Conservation (phyloP, 306 rosid genomes). For the Luffa acutangula region DNA sequence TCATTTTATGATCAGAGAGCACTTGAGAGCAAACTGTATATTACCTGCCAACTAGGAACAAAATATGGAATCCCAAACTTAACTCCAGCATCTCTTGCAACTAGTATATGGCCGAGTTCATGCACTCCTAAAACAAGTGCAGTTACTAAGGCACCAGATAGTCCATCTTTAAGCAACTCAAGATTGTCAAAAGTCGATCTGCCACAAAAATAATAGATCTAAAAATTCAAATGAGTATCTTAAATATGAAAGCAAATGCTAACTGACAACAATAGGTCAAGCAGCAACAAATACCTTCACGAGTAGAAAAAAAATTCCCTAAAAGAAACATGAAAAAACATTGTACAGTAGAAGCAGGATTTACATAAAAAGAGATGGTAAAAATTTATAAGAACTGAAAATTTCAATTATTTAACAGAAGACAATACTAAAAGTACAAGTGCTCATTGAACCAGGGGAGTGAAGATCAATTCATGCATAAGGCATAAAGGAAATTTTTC, state of each 20-base stretch:
- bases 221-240: constrained; percentile 19
- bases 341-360: neutral
- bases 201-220: constrained; percentile 30
- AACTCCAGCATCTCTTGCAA: constrained; percentile 47
- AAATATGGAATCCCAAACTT: constrained; percentile 89
- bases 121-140: constrained; percentile 71
- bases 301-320: neutral
- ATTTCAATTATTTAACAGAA: neutral
- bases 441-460: constrained; percentile 1
- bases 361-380: neutral
- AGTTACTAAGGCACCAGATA: constrained; percentile 81
- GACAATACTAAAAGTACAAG: neutral
- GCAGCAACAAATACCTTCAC: neutral
- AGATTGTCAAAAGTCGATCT: constrained; percentile 85
- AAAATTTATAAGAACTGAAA: neutral
- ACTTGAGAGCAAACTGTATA: constrained; percentile 7
- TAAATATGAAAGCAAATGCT: neutral
- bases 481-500: constrained; percentile 17
- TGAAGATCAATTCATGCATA: neutral
- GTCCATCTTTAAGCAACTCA: constrained; percentile 76
- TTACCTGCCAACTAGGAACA: constrained; percentile 99
- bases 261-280: neutral
- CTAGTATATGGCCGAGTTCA: constrained; percentile 67
- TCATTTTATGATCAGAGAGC: neutral
- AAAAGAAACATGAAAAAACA: neutral